Conservation (phyloP, 805 yeast species). For the Candida glaebosa region DNA sequence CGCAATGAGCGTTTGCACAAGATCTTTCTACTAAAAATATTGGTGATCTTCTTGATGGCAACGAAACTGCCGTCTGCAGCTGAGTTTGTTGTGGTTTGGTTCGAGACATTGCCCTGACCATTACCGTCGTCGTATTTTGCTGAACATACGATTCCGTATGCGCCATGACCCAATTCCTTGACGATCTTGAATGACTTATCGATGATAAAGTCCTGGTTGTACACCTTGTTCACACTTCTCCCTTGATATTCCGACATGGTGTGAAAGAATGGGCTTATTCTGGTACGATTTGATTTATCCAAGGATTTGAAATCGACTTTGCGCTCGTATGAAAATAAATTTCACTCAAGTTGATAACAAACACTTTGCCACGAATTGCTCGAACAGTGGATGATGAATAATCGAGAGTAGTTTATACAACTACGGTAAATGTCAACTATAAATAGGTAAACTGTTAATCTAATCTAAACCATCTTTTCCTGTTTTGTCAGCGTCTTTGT, state of each 20-base stretch:
- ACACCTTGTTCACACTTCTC: slow-evolving; percentile 37
- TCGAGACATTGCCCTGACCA: slow-evolving; percentile 3
- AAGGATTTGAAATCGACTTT: background rate
- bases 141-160: slow-evolving; percentile 94
- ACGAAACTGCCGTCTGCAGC: slow-evolving; percentile 45
- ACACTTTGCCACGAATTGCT: too few relatives aligned
- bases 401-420: too few relatives aligned
- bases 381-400: too few relatives aligned
- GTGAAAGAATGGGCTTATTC: background rate
- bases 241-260: slow-evolving; percentile 14
- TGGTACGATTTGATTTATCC: background rate
- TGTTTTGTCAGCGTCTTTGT: too few relatives aligned
- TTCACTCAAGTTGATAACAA: background rate
- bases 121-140: slow-evolving; percentile 83
- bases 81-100: background rate
- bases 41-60: slow-evolving; percentile 95
- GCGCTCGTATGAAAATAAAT: background rate
- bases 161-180: slow-evolving; percentile 96
- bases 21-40: slow-evolving; percentile 86
- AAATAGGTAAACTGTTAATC: too few relatives aligned
- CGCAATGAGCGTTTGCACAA: slow-evolving; percentile 88
- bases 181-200: slow-evolving; percentile 85
- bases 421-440: too few relatives aligned
- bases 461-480: too few relatives aligned
- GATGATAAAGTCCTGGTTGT: slow-evolving; percentile 87